Evolutionary conservation across 1,139 yeast species (phyloP).

Genomic region (Yamadazyma dendronema): DNA sequence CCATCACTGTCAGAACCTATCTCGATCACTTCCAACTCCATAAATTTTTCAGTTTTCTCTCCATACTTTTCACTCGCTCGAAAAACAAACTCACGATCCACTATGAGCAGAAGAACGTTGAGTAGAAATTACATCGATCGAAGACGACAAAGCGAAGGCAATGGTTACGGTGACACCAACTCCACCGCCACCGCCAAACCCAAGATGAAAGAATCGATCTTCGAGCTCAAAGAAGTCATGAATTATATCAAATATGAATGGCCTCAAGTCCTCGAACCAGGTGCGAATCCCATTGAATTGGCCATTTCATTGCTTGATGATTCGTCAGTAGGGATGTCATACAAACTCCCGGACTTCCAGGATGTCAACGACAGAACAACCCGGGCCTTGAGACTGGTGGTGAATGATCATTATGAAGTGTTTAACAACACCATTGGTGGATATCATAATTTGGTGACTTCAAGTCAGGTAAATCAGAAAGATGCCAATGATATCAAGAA

Average conservation of each 20-base stretch:
- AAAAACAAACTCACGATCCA: slow-evolving; percentile 3
- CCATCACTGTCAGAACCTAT: slow-evolving; percentile 6
- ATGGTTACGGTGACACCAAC: neutral
- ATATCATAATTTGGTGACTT: slow-evolving; percentile 58
- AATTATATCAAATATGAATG: slow-evolving; percentile 44
- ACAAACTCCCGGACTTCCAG: slow-evolving; percentile 58
- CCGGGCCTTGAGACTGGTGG: slow-evolving; percentile 62
- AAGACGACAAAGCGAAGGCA: neutral
- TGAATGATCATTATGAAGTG: slow-evolving; percentile 78
- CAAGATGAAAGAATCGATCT: slow-evolving; percentile 29
- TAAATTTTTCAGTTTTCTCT: neutral
- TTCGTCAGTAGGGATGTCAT: slow-evolving; percentile 86
- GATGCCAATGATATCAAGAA: slow-evolving; percentile 51
- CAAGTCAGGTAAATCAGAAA: slow-evolving; percentile 56
- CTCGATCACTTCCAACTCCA: slow-evolving; percentile 5
- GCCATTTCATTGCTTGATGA: slow-evolving; percentile 81
- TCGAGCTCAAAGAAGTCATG: slow-evolving; percentile 37
- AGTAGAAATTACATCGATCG: slow-evolving; percentile 18
- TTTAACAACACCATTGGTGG: slow-evolving; percentile 83
- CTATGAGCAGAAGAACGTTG: slow-evolving; percentile 18
- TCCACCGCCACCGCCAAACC: slow-evolving; percentile 1
- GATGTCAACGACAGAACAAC: slow-evolving; percentile 55
- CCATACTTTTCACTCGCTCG: neutral
- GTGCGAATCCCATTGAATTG: slow-evolving; percentile 66
- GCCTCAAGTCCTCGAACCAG: slow-evolving; percentile 37